phyloP scores from a whole-genome alignment of 2,329 filamentous ascomycete species.

The Amauroascus niger region DNA sequence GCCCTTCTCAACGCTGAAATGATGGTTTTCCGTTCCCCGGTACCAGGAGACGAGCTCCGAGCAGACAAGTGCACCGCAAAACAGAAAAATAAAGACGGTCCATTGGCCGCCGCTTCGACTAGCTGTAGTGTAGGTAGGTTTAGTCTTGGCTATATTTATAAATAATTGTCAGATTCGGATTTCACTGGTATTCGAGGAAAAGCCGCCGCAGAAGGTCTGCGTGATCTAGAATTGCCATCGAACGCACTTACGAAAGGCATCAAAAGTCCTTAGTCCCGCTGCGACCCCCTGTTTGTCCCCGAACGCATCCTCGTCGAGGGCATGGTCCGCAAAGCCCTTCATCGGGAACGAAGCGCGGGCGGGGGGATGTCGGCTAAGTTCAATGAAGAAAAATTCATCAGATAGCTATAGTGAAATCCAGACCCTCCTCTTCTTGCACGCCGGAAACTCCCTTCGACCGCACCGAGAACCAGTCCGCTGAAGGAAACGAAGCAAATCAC shows the following conservation, averaged over 20 bases:
- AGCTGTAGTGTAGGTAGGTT: constrained; percentile 78
- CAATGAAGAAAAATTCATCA: constrained; percentile 4
- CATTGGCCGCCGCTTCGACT: constrained; percentile 85
- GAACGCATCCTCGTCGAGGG: constrained; percentile 70
- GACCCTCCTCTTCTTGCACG: constrained; percentile 1
- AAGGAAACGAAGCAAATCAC: neutral
- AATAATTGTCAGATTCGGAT: neutral
- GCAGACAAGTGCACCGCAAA: constrained; percentile 66
- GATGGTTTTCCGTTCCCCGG: constrained; percentile 71
- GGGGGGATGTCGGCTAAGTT: neutral
- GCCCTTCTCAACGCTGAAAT: constrained; percentile 88
- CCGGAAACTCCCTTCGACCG: neutral
- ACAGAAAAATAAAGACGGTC: constrained; percentile 69
- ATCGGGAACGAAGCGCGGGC: constrained; percentile 40
- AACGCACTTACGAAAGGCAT: constrained; percentile 75
- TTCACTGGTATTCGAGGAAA: neutral
- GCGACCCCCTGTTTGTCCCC: constrained; percentile 55
- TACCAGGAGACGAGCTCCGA: constrained; percentile 76
- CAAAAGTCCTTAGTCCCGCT: constrained; percentile 66
- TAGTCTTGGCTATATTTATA: constrained; percentile 68
- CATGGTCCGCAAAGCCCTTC: constrained; percentile 66
- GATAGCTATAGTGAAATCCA: neutral
- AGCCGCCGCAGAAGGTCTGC: neutral
- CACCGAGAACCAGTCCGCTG: neutral
- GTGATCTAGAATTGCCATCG: neutral